Evolutionary conservation across 352 stramenopile species (phyloP).

Genomic region (Thalassiosira exigua): DNA sequence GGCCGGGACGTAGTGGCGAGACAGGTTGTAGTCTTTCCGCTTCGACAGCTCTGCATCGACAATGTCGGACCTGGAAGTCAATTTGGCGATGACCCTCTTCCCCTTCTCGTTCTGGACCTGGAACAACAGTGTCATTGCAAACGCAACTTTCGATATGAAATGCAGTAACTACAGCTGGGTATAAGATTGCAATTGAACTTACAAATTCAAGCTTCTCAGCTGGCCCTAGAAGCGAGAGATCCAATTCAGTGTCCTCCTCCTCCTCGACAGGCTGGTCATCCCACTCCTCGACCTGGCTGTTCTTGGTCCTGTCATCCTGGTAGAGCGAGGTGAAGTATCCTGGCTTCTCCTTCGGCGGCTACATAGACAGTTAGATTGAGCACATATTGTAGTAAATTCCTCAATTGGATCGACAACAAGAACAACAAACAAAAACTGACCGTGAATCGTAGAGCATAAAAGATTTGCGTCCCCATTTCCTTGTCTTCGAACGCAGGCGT

Average conservation of each 20-base stretch:
- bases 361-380: background rate
- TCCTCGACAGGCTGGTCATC: slow-evolving; percentile 61
- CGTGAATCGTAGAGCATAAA: slow-evolving; percentile 82
- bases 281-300: slow-evolving; percentile 78
- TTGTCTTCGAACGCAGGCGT: slow-evolving; percentile 78
- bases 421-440: too few species aligned
- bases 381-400: too few species aligned
- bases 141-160: too few species aligned
- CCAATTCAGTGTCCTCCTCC: slow-evolving; percentile 23
- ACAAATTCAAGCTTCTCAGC: slow-evolving; percentile 53
- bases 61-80: slow-evolving; percentile 82
- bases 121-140: too few species aligned
- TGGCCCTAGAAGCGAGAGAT: slow-evolving; percentile 34
- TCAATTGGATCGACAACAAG: too few species aligned
- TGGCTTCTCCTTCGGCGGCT: slow-evolving; percentile 63
- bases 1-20: slow-evolving; percentile 83
- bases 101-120: slow-evolving; percentile 79
- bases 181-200: too few species aligned
- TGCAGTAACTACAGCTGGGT: too few species aligned
- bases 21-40: slow-evolving; percentile 82
- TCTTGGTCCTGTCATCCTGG: slow-evolving; percentile 72
- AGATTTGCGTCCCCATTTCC: slow-evolving; percentile 83
- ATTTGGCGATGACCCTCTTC: slow-evolving; percentile 83
- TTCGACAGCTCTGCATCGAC: slow-evolving; percentile 79
- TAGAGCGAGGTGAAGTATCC: slow-evolving; percentile 78